Percentiles rank a stretch among this genome's conserved stretches.
These are phyloP conservation scores for Oidiodendron maius DNA, from an alignment of 495 filamentous ascomycete species.

Conservation along the genomic window DNA sequence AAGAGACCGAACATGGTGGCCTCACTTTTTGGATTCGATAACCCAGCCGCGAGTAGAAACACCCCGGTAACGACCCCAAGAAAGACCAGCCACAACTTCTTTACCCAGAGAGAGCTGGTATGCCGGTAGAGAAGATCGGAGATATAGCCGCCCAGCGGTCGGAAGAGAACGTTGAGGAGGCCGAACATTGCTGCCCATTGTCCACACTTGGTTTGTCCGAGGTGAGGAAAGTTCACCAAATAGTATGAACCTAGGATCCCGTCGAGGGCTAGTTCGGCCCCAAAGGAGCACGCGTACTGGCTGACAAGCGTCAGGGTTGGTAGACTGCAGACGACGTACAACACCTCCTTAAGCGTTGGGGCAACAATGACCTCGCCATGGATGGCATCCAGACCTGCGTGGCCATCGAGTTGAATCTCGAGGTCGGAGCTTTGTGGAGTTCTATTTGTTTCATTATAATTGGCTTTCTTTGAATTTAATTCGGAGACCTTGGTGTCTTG, in stretches of 20 bases:
- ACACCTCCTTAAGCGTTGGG: conserved; percentile 55
- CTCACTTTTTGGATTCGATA: conserved; percentile 51
- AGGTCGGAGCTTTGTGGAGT: conserved; percentile 16
- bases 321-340: conserved; percentile 53
- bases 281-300: conserved; percentile 83
- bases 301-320: conserved; percentile 62
- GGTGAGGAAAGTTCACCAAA: conserved; percentile 63
- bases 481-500: conserved; percentile 32
- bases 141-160: conserved; percentile 69
- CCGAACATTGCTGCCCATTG: conserved; percentile 90
- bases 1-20: conserved; percentile 72
- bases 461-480: not conserved
- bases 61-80: conserved; percentile 58
- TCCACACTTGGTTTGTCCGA: conserved; percentile 67
- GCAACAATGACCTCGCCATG: conserved; percentile 59
- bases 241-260: conserved; percentile 78
- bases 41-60: conserved; percentile 66
- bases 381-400: conserved; percentile 23
- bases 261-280: conserved; percentile 82
- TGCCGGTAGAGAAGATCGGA: conserved; percentile 65
- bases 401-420: conserved; percentile 30
- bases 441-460: conserved; percentile 22
- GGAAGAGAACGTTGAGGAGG: conserved; percentile 71
- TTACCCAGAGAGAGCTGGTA: conserved; percentile 57
- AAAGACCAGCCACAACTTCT: conserved; percentile 66